Percentiles rank a stretch among this genome's conserved stretches.
Conservation (phyloP, 345 rosid species). For the Pelargonium nanum region DNA sequence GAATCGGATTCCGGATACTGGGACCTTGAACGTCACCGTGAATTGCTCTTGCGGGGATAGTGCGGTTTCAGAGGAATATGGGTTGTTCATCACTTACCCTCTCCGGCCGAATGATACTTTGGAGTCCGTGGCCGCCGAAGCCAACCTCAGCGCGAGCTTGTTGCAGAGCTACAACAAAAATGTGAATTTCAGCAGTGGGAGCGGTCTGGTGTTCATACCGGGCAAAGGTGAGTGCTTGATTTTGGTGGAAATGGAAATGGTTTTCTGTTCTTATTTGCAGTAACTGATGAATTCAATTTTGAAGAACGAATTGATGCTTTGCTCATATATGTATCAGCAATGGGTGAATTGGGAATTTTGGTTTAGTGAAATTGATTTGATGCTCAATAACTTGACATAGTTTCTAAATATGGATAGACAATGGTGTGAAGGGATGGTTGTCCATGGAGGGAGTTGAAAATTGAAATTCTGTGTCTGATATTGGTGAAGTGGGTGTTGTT, state of each 20-base stretch:
- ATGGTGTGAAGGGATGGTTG: no score
- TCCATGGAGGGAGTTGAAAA: no score
- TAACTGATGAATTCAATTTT: background rate
- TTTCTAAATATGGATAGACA: no score
- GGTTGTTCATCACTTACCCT: conserved; percentile 61
- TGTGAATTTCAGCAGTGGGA: conserved; percentile 50
- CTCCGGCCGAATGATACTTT: conserved; percentile 50
- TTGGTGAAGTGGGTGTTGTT: no score
- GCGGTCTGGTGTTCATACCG: conserved; percentile 60
- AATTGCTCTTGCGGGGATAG: conserved; percentile 66
- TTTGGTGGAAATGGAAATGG: background rate
- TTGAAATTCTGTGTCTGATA: no score
- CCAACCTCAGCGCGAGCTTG: conserved; percentile 24
- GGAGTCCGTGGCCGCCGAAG: conserved; percentile 24
- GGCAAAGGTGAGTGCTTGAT: conserved; percentile 39
- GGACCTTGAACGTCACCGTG: conserved; percentile 42
- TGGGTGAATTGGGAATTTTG: background rate
- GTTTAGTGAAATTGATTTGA: no score
- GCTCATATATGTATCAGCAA: no score
- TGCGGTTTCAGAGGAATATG: conserved; percentile 36
- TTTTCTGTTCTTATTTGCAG: background rate
- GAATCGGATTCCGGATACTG: conserved; percentile 26
- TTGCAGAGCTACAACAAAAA: conserved; percentile 47
- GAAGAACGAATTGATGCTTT: background rate
- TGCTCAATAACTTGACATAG: no score